Evolutionary conservation across 23 red algal species (phyloP), one percentile per base, ranked within the genome.

Genomic region (Gracilariopsis chorda): DNA sequence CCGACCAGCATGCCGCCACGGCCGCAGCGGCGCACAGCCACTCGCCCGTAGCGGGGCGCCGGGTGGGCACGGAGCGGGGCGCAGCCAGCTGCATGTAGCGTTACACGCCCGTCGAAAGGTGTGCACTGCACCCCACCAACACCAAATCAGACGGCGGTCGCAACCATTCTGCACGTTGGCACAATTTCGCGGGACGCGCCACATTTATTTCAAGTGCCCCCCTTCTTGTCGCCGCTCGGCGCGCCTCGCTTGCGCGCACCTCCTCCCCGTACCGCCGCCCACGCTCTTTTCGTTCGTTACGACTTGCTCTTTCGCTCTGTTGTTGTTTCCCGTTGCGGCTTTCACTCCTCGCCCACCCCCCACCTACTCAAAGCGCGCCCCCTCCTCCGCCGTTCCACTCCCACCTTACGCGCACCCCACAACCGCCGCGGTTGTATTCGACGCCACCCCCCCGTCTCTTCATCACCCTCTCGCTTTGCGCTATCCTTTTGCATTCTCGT

Each of bases 161-260:
- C 40, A 46, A 47, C n/a, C 19, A 42, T 19, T 42, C 67, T 47
- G 67, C 67, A 47, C 17, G 67, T 23, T 73, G 67, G 67, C 67
- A 23, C 67, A 44, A 73, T 73, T 73, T 73, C 67, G 67, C 67
- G 67, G 67, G 67, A 73, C 67, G 67, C 37, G 67, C 20, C 67
- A 23, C 67, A 45, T 73, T 69, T 40, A 19, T 73, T 73, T 45
- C 32, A 33, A 73, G 33, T 34, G 60, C 40, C 32, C 39, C 67
- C 34, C 63, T 32, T 41, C 10, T 14, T 40, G 34, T 37, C 21
- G 63, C 33, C 63, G 8, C 8, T 37, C 7, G 3, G 63, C 42
- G 34, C 42, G 29, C 34, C 9, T 10, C 34, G 63, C 3, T 25
- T 19, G 6, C 37, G 24, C 25, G 17, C 67, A 20, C 47, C 67